phyloP scores from a whole-genome alignment of 2,329 filamentous ascomycete species.

The Coniochaeta hoffmannii region DNA sequence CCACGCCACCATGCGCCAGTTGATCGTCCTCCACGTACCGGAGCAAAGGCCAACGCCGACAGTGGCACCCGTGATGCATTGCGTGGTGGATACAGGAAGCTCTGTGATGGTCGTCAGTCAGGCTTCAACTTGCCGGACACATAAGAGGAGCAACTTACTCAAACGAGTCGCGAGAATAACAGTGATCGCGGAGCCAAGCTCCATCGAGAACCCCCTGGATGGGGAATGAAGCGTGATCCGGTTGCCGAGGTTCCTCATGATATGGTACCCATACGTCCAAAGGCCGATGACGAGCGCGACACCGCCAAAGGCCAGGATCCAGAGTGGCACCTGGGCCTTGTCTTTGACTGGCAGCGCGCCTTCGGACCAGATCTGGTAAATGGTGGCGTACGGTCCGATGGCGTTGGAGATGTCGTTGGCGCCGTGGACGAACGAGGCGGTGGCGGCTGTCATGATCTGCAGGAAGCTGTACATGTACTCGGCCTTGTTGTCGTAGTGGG shows the following conservation, averaged over 20 bases:
- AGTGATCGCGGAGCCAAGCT: slow-evolving; percentile 53
- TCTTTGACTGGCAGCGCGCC: slow-evolving; percentile 30
- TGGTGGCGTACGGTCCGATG: slow-evolving; percentile 55
- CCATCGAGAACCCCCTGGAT: slow-evolving; percentile 46
- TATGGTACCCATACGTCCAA: slow-evolving; percentile 56
- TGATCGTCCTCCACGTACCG: slow-evolving; percentile 49
- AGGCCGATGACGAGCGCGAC: slow-evolving; percentile 40
- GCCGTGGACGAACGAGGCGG: slow-evolving; percentile 58
- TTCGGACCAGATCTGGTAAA: slow-evolving; percentile 52
- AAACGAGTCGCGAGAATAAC: slow-evolving; percentile 58
- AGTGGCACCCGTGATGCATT: slow-evolving; percentile 56
- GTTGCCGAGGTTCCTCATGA: slow-evolving; percentile 53
- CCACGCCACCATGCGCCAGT: slow-evolving; percentile 55
- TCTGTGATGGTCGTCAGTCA: slow-evolving; percentile 20
- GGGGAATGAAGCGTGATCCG: slow-evolving; percentile 50
- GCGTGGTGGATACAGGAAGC: slow-evolving; percentile 57
- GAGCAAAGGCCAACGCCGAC: slow-evolving; percentile 57
- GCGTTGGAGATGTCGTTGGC: slow-evolving; percentile 60
- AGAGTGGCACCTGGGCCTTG: slow-evolving; percentile 46
- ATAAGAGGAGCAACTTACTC: slow-evolving; percentile 22
- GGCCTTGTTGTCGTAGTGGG: slow-evolving; percentile 54
- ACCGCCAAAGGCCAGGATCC: slow-evolving; percentile 42
- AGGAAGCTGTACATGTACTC: slow-evolving; percentile 56
- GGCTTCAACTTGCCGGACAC: not conserved
- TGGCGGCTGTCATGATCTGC: slow-evolving; percentile 52